Base-by-base conservation (phyloP, 768 basidiomycete species). In the Calocybe indica region DNA sequence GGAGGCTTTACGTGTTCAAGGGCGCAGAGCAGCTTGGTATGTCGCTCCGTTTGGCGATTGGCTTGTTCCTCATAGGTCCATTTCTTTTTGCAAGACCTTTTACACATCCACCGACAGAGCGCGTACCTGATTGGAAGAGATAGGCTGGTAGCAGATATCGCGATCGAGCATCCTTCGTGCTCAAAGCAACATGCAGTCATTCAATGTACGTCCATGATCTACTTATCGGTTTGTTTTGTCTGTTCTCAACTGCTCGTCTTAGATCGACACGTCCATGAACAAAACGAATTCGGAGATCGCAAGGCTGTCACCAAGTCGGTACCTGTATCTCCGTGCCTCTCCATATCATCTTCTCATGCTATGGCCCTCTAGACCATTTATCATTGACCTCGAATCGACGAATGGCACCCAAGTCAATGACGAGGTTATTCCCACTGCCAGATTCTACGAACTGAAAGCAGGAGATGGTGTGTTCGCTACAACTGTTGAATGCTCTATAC, bases 181-280 rank as follows among this genome's bases (percentile, higher is more conserved):
- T 98, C 96, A 0, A 99, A 99, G 61, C 96, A 99, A 61, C 96
- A 99, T 60, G 93, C 96, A 11, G 96, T 85, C 2, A 87, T 99
- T 31, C 96, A 99, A 68, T 92, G 88, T 87, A 59, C 28, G 83
- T 63, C 29, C 14, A n/a, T 45, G 39, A 28, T 28, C 13, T 40
- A 43, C n/a, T 6, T 36, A 34, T 33, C 13, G 8, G 14, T 30
- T 30, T 32, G 11, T 35, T 47, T 50, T 34, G 15, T 44, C 37
- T 48, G 22, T 22, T 22, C 54, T 44, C 29, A 52, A 43, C 35
- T 28, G 39, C 22, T 30, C 49, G 47, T 47, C 46, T 29, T 54
- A 90, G 88, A 87, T 63, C 87, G 96, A 29, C 83, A 88, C 57
- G 75, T 97, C 4, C 79, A 78, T 51, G 86, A 89, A 59, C 89